Base-by-base conservation (phyloP, 768 basidiomycete species). In the Leccinellum luteum region DNA sequence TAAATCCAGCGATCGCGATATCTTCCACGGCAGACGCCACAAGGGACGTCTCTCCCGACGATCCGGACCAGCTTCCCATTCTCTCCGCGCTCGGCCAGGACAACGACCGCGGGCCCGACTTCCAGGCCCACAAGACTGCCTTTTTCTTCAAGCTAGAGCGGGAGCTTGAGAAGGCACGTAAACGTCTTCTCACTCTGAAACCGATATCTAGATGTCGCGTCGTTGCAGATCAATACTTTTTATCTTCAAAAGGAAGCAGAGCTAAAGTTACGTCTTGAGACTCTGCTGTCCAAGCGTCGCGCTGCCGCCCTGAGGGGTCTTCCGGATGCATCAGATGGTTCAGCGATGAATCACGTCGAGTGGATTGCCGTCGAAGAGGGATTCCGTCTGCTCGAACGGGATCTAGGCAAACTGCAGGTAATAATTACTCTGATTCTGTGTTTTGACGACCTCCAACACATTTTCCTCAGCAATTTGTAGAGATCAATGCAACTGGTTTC, bases 111-210 rank as follows among this genome's bases (percentile, higher is more conserved):
- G 87, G 91, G 1, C 84, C 89, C 17, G 89, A 92, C 67, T 94
- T 98, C 64, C 92, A 90, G 67, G 93, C 94, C 14, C 93, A 96
- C 77, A 93, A 95, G 69, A 92, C 95, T 4, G 93, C 94, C 1
- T 99, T 98, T 79, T 98, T 99, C 79, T 98, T 97, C 82, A 98
- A 95, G 72, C 83, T 99, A 1, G 95, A 98, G 72, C 84, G 96
- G 21, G 97, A 99, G 73, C 78, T 98, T 21, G 97, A 98, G 75
- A 99, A 98, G 85, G 96, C 90, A 64, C 62, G 78, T 62, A 35
- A 32, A 53, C 43, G 49, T 43, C 23, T 44, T 45, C 48, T 51
- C 52, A 48, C 47, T 38, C 34, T 51, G 54, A 58, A 30, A 44
- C 52, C 58, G 21, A 61, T 41, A 9, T 10, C 35, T 30, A 25